These are phyloP conservation scores for Neonectria punicea DNA, from an alignment of 2,329 filamentous ascomycete species.

Conservation along the genomic window DNA sequence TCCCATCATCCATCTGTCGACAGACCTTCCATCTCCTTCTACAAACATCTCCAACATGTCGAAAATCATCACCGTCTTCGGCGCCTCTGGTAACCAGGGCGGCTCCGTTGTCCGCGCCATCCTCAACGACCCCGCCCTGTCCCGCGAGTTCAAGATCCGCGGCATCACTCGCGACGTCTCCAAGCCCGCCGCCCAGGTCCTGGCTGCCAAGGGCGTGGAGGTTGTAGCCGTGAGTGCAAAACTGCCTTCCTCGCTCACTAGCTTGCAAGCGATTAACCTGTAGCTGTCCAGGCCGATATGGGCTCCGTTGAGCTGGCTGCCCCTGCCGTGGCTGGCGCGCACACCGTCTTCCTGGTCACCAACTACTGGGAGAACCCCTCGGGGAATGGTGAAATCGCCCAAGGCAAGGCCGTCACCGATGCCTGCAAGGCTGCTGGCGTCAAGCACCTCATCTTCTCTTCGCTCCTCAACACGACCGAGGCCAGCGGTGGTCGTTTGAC, in stretches of 20 bases:
- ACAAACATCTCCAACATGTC: slow-evolving; percentile 43
- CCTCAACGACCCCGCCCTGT: slow-evolving; percentile 58
- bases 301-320: slow-evolving; percentile 48
- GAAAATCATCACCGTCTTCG: slow-evolving; percentile 57
- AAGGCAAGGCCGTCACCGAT: slow-evolving; percentile 59
- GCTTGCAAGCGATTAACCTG: background rate
- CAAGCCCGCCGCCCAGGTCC: slow-evolving; percentile 52
- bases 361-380: slow-evolving; percentile 51
- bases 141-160: slow-evolving; percentile 56
- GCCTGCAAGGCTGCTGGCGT: slow-evolving; percentile 56
- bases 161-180: slow-evolving; percentile 58
- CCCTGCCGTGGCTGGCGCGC: slow-evolving; percentile 53
- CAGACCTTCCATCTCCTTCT: background rate
- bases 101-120: slow-evolving; percentile 57
- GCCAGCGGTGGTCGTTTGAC: slow-evolving; percentile 50
- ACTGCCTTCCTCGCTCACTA: too few species aligned
- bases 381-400: slow-evolving; percentile 51
- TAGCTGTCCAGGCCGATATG: slow-evolving; percentile 52
- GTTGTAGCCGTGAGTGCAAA: slow-evolving; percentile 49
- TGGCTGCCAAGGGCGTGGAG: slow-evolving; percentile 55
- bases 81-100: slow-evolving; percentile 61
- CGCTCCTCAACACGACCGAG: slow-evolving; percentile 53
- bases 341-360: slow-evolving; percentile 56
- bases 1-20: background rate
- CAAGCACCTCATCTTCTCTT: slow-evolving; percentile 59